phyloP scores from a whole-genome alignment of 2,329 filamentous ascomycete species.

The Pseudogymnoascus sp. region DNA sequence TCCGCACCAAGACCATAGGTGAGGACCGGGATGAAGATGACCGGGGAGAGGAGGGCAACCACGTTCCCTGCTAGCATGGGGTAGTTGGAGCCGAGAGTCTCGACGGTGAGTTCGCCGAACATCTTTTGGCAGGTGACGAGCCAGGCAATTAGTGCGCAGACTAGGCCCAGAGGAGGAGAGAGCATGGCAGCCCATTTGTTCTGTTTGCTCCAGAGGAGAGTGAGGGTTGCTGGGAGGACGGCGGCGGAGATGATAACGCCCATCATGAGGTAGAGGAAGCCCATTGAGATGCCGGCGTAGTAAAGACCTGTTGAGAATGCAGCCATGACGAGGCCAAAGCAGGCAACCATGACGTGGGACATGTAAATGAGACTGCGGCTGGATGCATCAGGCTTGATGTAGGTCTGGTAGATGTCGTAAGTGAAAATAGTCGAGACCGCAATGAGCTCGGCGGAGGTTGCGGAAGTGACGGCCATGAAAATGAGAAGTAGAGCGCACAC shows the following conservation, averaged over 20 bases:
- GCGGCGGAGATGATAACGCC: constrained; percentile 83
- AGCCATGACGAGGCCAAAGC: constrained; percentile 73
- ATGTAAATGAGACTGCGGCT: constrained; percentile 74
- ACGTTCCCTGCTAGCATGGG: constrained; percentile 88
- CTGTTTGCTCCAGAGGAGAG: constrained; percentile 74
- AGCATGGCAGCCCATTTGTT: constrained; percentile 67
- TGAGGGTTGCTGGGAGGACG: constrained; percentile 74
- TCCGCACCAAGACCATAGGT: constrained; percentile 57
- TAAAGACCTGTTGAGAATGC: constrained; percentile 64
- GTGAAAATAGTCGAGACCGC: constrained; percentile 79
- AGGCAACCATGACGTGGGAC: constrained; percentile 65
- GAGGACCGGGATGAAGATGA: constrained; percentile 69
- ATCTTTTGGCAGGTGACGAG: constrained; percentile 67
- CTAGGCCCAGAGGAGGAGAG: constrained; percentile 63
- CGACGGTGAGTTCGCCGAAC: constrained; percentile 62
- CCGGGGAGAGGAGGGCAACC: constrained; percentile 68
- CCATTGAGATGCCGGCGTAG: constrained; percentile 69
- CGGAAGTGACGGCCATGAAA: constrained; percentile 86
- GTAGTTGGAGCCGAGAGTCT: constrained; percentile 74
- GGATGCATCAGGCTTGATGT: constrained; percentile 70
- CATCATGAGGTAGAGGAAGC: constrained; percentile 85
- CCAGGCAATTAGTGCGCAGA: constrained; percentile 66
- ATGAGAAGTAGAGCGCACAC: constrained; percentile 71
- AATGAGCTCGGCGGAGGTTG: constrained; percentile 76
- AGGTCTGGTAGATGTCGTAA: constrained; percentile 83